Conservation (phyloP, 257 asterid genomes). For the Cinchona pubescens region DNA sequence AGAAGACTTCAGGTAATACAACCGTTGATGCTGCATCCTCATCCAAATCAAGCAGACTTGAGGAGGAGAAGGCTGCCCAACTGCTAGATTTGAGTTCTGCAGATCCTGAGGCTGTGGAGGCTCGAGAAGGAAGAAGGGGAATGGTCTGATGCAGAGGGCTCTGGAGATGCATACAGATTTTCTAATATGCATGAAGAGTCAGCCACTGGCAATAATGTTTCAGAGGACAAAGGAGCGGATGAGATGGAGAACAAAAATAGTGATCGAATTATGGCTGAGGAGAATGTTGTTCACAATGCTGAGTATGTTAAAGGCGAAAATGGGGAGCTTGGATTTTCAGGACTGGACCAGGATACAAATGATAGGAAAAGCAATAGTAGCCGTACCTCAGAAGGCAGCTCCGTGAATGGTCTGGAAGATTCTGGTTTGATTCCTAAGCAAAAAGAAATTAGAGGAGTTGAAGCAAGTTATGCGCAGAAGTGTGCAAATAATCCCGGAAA, state of each 20-base stretch:
- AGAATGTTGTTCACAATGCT: constrained; percentile 34
- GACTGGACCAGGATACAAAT: constrained; percentile 50
- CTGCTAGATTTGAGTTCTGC: constrained; percentile 40
- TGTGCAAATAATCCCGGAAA: constrained; percentile 65
- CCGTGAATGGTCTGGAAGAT: constrained; percentile 61
- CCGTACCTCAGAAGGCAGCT: constrained; percentile 29
- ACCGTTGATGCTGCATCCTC: constrained; percentile 33
- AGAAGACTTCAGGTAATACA: constrained; percentile 31
- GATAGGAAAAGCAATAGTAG: constrained; percentile 42
- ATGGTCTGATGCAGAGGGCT: constrained; percentile 94
- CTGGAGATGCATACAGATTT: constrained; percentile 43
- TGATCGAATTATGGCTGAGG: constrained; percentile 27
- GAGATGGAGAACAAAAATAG: constrained; percentile 31
- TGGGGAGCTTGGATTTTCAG: constrained; percentile 30
- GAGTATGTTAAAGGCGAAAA: constrained; percentile 51
- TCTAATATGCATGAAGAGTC: constrained; percentile 36
- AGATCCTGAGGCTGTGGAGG: constrained; percentile 38
- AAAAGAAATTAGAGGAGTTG: constrained; percentile 73
- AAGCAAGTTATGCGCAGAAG: constrained; percentile 74
- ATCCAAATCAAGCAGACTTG: constrained; percentile 37
- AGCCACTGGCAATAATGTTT: constrained; percentile 41
- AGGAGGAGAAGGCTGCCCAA: constrained; percentile 37
- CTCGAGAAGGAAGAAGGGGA: constrained; percentile 99
- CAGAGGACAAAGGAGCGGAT: constrained; percentile 38
- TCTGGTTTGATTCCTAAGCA: constrained; percentile 55